A percentile compares a stretch with the other conserved stretches of the same genome.
phyloP scores from a whole-genome alignment of 2,329 filamentous ascomycete genomes.

The Colletotrichum lini region DNA sequence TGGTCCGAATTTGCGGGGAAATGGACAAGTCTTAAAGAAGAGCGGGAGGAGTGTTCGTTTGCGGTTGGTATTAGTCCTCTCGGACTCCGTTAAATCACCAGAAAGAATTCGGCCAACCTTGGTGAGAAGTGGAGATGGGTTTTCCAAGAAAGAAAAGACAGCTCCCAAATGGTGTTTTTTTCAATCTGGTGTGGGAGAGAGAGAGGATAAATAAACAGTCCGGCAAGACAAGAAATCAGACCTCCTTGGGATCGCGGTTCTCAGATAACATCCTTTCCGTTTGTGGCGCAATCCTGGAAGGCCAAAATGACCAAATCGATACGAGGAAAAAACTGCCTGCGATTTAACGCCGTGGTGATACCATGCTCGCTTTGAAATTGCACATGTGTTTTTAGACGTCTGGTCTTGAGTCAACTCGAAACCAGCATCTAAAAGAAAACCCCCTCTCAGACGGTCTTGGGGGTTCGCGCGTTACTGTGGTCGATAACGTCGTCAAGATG shows the following conservation, averaged over 20 bases:
- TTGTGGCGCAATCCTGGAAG: slow-evolving; percentile 30
- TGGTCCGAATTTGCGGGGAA: slow-evolving; percentile 27
- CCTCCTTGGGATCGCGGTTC: slow-evolving; percentile 39
- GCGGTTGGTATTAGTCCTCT: slow-evolving; percentile 54
- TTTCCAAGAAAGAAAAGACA: slow-evolving; percentile 43
- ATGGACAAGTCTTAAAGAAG: slow-evolving; percentile 43
- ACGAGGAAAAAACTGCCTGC: slow-evolving; percentile 33
- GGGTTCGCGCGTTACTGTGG: slow-evolving; percentile 77
- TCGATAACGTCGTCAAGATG: slow-evolving; percentile 91
- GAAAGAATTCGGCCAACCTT: slow-evolving; percentile 65
- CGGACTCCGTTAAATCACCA: slow-evolving; percentile 59
- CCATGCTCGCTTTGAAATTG: slow-evolving; percentile 40
- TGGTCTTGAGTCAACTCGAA: slow-evolving; percentile 21
- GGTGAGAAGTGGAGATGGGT: slow-evolving; percentile 63
- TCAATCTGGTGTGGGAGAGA: slow-evolving; percentile 67
- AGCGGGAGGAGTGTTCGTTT: slow-evolving; percentile 49
- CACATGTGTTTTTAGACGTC: slow-evolving; percentile 32
- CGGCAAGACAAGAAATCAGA: slow-evolving; percentile 43
- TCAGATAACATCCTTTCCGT: slow-evolving; percentile 37
- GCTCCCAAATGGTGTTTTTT: slow-evolving; percentile 62
- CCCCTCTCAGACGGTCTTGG: slow-evolving; percentile 67
- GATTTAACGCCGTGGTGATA: slow-evolving; percentile 35
- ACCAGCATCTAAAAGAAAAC: slow-evolving; percentile 2
- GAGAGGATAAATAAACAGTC: slow-evolving; percentile 51
- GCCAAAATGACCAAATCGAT: slow-evolving; percentile 30